Conservation (phyloP, 768 basidiomycete genomes). For the Neoboletus brunneissimus region DNA sequence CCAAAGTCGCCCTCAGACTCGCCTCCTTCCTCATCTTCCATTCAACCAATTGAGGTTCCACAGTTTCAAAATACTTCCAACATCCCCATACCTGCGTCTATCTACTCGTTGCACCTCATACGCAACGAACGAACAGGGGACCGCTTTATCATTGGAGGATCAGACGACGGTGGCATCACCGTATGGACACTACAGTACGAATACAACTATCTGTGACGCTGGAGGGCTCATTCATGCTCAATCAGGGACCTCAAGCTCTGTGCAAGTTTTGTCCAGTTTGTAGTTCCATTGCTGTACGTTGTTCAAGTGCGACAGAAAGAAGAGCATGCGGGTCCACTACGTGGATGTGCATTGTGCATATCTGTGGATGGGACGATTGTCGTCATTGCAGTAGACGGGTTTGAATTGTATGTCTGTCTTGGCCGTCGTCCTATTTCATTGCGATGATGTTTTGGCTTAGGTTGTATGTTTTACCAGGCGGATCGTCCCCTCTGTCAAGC, state of each 20-base stretch:
- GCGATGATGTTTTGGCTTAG: constrained; percentile 37
- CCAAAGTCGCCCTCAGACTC: neutral
- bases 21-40: constrained; percentile 1
- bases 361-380: constrained; percentile 81
- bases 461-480: constrained; percentile 77
- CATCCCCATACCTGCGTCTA: constrained; percentile 44
- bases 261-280: constrained; percentile 74
- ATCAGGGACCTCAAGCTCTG: constrained; percentile 60
- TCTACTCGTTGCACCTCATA: constrained; percentile 47
- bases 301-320: constrained; percentile 48
- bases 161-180: constrained; percentile 73
- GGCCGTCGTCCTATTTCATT: neutral
- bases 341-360: constrained; percentile 68
- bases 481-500: constrained; percentile 59
- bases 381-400: constrained; percentile 68
- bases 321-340: constrained; percentile 52
- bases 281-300: constrained; percentile 57
- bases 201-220: neutral
- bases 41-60: neutral
- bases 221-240: neutral
- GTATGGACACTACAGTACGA: constrained; percentile 69
- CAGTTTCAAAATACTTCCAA: constrained; percentile 42
- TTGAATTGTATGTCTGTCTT: constrained; percentile 66
- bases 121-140: constrained; percentile 60
- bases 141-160: constrained; percentile 66